Evolutionary conservation across 495 filamentous ascomycete genomes (phyloP).

Genomic region (Neurospora sp.): DNA sequence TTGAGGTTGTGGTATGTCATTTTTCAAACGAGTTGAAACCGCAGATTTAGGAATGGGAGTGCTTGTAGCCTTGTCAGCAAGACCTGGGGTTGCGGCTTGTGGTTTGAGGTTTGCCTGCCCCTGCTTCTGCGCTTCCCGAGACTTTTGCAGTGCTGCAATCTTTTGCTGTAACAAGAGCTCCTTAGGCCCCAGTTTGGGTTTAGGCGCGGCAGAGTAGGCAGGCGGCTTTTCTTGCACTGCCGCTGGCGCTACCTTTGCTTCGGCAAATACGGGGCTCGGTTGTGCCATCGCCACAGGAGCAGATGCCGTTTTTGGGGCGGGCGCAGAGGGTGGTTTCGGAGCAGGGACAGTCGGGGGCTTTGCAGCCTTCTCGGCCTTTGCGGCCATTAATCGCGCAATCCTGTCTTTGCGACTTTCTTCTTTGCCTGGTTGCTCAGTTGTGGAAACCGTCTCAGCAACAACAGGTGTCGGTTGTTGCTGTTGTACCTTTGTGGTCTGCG

Average conservation of each 20-base stretch:
- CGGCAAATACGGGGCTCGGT: neutral
- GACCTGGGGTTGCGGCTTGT: neutral
- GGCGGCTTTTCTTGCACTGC: slow-evolving; percentile 1
- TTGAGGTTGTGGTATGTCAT: neutral
- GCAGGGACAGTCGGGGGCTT: neutral
- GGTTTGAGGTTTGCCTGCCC: slow-evolving; percentile 4
- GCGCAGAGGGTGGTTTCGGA: neutral
- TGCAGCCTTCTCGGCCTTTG: slow-evolving; percentile 29
- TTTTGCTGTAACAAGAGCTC: slow-evolving; percentile 36
- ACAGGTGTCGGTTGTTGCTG: slow-evolving; percentile 3
- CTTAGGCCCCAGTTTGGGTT: slow-evolving; percentile 28
- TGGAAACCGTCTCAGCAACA: slow-evolving; percentile 4
- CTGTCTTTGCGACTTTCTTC: slow-evolving; percentile 66
- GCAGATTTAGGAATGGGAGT: neutral
- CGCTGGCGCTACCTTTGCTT: slow-evolving; percentile 5
- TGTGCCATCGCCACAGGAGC: neutral
- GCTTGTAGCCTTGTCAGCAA: neutral
- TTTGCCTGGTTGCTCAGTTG: slow-evolving; percentile 25
- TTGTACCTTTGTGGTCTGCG: neutral
- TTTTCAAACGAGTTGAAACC: neutral
- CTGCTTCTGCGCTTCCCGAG: slow-evolving; percentile 17
- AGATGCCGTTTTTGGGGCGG: neutral
- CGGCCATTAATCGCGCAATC: slow-evolving; percentile 63
- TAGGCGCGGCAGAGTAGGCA: slow-evolving; percentile 9
- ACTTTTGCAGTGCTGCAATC: slow-evolving; percentile 36